Conservation (phyloP, 768 basidiomycete species). For the Macrolepiota fuliginosa region DNA sequence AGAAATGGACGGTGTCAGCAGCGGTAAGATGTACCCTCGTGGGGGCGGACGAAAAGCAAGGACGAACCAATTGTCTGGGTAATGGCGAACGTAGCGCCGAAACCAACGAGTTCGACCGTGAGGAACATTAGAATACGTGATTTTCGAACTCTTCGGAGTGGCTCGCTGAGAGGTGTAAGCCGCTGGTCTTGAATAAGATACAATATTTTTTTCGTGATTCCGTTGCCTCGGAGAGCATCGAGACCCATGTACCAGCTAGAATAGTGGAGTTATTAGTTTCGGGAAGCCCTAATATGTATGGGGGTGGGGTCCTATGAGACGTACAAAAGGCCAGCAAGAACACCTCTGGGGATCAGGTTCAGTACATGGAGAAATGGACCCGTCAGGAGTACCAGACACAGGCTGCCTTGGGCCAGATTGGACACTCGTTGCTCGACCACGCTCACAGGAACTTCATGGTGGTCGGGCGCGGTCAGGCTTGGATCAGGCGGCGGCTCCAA, state of each 20-base stretch:
- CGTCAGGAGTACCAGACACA: conserved; percentile 78
- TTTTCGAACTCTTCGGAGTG: conserved; percentile 71
- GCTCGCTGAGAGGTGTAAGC: conserved; percentile 63
- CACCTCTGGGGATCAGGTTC: conserved; percentile 76
- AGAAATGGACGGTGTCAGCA: conserved; percentile 12
- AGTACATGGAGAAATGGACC: conserved; percentile 82
- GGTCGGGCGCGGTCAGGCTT: conserved; percentile 21
- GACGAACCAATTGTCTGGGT: conserved; percentile 81
- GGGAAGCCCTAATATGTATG: background rate
- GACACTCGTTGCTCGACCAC: conserved; percentile 95
- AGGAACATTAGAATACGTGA: conserved; percentile 73
- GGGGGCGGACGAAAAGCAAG: background rate
- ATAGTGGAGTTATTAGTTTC: background rate
- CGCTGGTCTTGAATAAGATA: conserved; percentile 74
- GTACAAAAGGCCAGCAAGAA: conserved; percentile 85
- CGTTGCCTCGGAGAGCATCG: conserved; percentile 76
- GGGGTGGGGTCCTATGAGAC: conserved; percentile 20
- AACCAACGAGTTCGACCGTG: conserved; percentile 73
- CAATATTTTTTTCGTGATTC: conserved; percentile 78
- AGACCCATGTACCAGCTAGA: conserved; percentile 89
- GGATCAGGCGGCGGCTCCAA: conserved; percentile 10
- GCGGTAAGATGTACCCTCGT: conserved; percentile 31
- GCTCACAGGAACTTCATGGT: conserved; percentile 55
- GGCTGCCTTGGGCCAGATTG: conserved; percentile 79
- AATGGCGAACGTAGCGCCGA: conserved; percentile 86